phyloP scores from a whole-genome alignment of 129 eudicot genomes.

The Glebionis coronaria region DNA sequence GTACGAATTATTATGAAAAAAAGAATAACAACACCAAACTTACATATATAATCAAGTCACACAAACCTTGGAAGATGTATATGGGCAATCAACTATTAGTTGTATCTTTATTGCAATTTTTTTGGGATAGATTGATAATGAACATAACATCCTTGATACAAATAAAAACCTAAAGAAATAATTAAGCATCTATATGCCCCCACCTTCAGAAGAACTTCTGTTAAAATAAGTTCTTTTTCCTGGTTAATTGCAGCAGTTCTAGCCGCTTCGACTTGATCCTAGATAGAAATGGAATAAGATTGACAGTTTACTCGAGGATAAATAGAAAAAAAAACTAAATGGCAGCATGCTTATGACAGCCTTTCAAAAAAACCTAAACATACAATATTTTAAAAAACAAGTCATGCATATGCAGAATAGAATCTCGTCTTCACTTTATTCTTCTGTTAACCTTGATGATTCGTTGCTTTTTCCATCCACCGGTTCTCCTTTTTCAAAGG shows the following conservation, averaged over 20 bases:
- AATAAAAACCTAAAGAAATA: not conserved
- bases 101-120: not conserved
- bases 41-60: no score
- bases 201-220: conserved; percentile 95
- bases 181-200: conserved; percentile 19
- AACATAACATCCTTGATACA: no score
- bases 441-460: conserved; percentile 69
- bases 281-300: conserved; percentile 13
- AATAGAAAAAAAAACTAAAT: conserved; percentile 2
- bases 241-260: conserved; percentile 88
- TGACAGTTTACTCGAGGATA: not conserved
- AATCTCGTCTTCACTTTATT: conserved; percentile 86
- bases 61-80: no score
- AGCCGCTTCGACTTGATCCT: conserved; percentile 88
- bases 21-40: no score
- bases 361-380: not conserved
- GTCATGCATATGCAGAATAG: conserved; percentile 15
- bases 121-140: not conserved
- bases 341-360: not conserved
- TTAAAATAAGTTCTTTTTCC: conserved; percentile 89
- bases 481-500: conserved; percentile 52
- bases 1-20: no score
- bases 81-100: not conserved
- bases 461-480: conserved; percentile 72
- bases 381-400: conserved; percentile 1